Percentiles rank a stretch among this genome's conserved stretches.
These are phyloP conservation scores for Exophiala lecanii-corni DNA, from an alignment of 2,329 filamentous ascomycete species.

Conservation along the genomic window DNA sequence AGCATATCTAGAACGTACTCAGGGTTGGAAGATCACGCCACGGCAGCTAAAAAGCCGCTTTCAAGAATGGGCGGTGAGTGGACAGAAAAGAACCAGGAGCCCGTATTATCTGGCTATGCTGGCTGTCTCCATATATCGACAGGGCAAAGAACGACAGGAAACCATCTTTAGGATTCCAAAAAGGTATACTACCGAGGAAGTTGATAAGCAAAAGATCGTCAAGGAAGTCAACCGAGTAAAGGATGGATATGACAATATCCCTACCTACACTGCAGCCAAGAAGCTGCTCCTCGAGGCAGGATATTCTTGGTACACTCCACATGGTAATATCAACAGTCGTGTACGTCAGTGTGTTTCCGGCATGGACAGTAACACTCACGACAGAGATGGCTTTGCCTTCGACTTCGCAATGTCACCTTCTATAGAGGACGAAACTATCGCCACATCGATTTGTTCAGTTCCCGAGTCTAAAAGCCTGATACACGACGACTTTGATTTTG, in stretches of 20 bases:
- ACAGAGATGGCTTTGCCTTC: neutral
- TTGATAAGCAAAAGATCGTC: conserved; percentile 11
- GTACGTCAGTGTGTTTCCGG: neutral
- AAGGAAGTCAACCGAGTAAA: conserved; percentile 21
- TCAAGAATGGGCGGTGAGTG: conserved; percentile 17
- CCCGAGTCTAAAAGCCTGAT: neutral
- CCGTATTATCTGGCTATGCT: conserved; percentile 20
- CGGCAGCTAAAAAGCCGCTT: conserved; percentile 22
- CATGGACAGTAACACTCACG: neutral
- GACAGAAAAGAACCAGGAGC: conserved; percentile 18
- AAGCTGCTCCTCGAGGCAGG: conserved; percentile 3
- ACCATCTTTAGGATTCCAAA: conserved; percentile 19
- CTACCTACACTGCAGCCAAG: conserved; percentile 6
- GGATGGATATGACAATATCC: conserved; percentile 6
- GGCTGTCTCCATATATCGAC: conserved; percentile 6
- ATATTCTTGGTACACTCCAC: neutral
- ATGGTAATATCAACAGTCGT: neutral
- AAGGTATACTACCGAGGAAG: conserved; percentile 5
- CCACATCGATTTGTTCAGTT: too few relatives aligned
- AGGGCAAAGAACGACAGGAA: conserved; percentile 1
- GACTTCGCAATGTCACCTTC: neutral
- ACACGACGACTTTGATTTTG: neutral
- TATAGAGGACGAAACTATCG: neutral
- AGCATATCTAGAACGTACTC: conserved; percentile 6
- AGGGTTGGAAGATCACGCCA: conserved; percentile 12